Evolutionary conservation across 768 basidiomycete genomes (phyloP), one percentile per base, ranked within the genome.

Genomic region (Phanerodontia chrysosporium): DNA sequence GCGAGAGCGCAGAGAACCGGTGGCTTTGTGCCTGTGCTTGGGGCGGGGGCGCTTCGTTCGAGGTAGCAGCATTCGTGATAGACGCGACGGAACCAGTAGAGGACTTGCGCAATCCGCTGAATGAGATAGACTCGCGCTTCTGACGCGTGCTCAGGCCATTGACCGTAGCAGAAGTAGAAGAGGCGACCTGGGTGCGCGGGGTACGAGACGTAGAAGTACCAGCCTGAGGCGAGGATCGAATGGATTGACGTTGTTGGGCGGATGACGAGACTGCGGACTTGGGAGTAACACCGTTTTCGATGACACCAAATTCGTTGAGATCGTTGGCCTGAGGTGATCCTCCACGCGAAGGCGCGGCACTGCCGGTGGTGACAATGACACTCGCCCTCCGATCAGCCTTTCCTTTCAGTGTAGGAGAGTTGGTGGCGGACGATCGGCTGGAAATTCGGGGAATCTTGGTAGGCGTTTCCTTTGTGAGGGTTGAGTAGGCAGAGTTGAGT

Each of bases 361-460:
- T 71, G n/a, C 61, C 66, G 16, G 59, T 45, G 21, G 72, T 76
- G 36, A 76, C 76, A 18, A 80, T 78, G 65, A 83, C 78, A 66
- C 90, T 92, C n/a, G 83, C 74, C 44, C 92, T 80, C 36, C 89
- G 84, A 60, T 77, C 80, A 9, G 80, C 39, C 39, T 69, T 69
- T 1, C 78, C 76, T 64, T 85, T 86, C 56, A 83, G 70, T 45
- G 87, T 81, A 14, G 92, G 92, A 7, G 91, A 91, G 49, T 83
- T 80, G 54, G 80, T 81, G 10, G 88, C 84, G 4, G 92, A 90
- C 2, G 87, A 85, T 32, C 88, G 83, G 67, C 90, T 90, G n/a
- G 91, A 89, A 42, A 95, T 94, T 25, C 92, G 89, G 49, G 92
- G 92, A 66, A 95, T 95, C 76, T 93, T 95, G 21, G 92, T 95